phyloP scores from a whole-genome alignment of 2,329 filamentous ascomycete genomes.

The Neonectria sp. region DNA sequence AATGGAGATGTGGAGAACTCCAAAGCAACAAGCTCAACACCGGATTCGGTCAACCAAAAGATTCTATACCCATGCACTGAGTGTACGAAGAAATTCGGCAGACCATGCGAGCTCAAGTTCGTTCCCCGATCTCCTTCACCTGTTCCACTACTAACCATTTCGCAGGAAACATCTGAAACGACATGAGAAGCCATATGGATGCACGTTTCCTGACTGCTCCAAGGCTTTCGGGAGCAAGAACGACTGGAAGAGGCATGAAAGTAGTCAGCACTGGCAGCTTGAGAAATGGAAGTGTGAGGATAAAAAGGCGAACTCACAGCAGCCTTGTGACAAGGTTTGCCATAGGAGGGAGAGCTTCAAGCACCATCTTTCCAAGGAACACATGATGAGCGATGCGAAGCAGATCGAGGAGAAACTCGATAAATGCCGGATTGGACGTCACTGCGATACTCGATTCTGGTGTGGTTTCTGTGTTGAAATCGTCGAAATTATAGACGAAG shows the following conservation, averaged over 20 bases:
- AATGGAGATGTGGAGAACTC: slow-evolving; percentile 29
- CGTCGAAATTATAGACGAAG: slow-evolving; percentile 61
- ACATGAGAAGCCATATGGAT: slow-evolving; percentile 86
- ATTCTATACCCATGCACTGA: slow-evolving; percentile 51
- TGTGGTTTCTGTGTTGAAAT: slow-evolving; percentile 84
- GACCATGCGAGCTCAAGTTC: slow-evolving; percentile 72
- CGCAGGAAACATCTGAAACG: slow-evolving; percentile 86
- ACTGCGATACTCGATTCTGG: slow-evolving; percentile 81
- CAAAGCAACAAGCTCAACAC: slow-evolving; percentile 26
- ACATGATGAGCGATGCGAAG: slow-evolving; percentile 55
- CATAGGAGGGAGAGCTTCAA: slow-evolving; percentile 72
- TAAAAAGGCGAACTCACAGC: slow-evolving; percentile 25
- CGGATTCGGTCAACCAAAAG: slow-evolving; percentile 31
- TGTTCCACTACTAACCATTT: slow-evolving; percentile 39
- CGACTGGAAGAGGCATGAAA: slow-evolving; percentile 95
- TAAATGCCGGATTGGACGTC: slow-evolving; percentile 73
- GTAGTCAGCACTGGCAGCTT: slow-evolving; percentile 79
- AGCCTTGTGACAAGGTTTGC: slow-evolving; percentile 71
- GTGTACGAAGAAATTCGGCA: slow-evolving; percentile 64
- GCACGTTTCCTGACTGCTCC: slow-evolving; percentile 78
- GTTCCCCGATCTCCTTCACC: slow-evolving; percentile 32
- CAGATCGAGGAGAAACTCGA: slow-evolving; percentile 62
- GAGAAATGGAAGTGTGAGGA: slow-evolving; percentile 81
- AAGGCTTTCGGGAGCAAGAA: slow-evolving; percentile 92
- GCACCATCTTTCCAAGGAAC: slow-evolving; percentile 71